Percentiles rank a stretch among this genome's conserved stretches.
Conservation (phyloP, 1,284 basidiomycete genomes). For the Malassezia cuniculi region DNA sequence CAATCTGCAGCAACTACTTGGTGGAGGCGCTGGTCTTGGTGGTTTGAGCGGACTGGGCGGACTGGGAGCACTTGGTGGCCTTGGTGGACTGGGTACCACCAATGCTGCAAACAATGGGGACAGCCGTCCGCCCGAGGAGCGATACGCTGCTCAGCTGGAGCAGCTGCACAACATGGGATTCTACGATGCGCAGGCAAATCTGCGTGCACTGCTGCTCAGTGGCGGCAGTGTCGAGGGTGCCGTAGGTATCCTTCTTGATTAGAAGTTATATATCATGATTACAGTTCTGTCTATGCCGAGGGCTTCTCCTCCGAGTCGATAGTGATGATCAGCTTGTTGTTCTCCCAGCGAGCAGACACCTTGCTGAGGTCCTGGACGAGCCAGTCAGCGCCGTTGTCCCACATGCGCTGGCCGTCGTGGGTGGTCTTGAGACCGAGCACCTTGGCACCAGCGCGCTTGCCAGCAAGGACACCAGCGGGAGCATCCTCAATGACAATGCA, state of each 20-base stretch:
- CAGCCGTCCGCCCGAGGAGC: slow-evolving; percentile 33
- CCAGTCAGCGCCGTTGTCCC: slow-evolving; percentile 30
- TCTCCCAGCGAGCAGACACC: slow-evolving; percentile 36
- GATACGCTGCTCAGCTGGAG: slow-evolving; percentile 35
- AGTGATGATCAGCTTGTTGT: slow-evolving; percentile 21
- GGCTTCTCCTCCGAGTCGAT: slow-evolving; percentile 28
- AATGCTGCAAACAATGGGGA: too few species aligned
- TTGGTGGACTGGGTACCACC: slow-evolving; percentile 6
- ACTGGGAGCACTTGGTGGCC: too few species aligned
- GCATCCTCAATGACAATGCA: slow-evolving; percentile 43
- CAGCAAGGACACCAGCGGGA: slow-evolving; percentile 34
- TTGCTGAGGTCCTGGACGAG: slow-evolving; percentile 35
- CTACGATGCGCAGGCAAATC: slow-evolving; percentile 32
- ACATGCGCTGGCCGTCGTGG: slow-evolving; percentile 31
- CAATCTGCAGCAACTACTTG: slow-evolving; percentile 12
- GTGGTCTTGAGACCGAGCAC: slow-evolving; percentile 37
- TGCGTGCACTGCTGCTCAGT: slow-evolving; percentile 32
- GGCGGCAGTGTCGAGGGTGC: slow-evolving; percentile 38
- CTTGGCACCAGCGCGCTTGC: slow-evolving; percentile 34
- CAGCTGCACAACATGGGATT: slow-evolving; percentile 43
- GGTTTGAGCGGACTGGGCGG: too few species aligned
- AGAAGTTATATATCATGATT: neutral
- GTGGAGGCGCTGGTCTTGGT: slow-evolving; percentile 1
- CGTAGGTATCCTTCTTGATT: slow-evolving; percentile 27
- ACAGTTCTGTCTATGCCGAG: neutral